Base-by-base conservation (phyloP, 257 asterid species). In the Solanum arcanum region DNA sequence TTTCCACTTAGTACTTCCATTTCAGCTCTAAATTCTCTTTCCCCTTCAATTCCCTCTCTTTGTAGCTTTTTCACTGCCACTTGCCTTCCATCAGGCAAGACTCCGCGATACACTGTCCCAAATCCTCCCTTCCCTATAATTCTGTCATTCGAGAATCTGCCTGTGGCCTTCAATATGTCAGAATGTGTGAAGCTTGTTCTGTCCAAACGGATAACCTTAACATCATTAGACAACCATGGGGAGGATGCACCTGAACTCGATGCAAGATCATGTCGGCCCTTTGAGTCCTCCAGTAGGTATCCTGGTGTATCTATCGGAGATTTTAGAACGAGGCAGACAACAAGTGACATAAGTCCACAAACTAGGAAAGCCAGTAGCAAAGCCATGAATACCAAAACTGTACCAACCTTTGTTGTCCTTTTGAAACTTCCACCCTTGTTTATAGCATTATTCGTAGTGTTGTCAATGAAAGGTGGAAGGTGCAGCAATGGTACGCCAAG, bases 61-160 rank as follows among this genome's bases (percentile, higher is more conserved):
- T 89, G 96, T 6, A 93, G 92, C 85, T 95, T 97, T 92, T 97
- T 97, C 62, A 97, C 94, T 0, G 99, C 99, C 12, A 97, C 97
- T 44, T 94, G 91, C 85, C 95, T 90, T 12, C 98, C 99, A 76
- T 97, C 98, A 0, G 98, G 97, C 62, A 97, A 83, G 12, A 94
- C 88, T 49, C 99, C 99, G 73, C 96, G 87, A 78, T 97, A 97
- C 4, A 97, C 99, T 3, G 94, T 92, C 16, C 99, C 98, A 0
- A 91, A 95, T 9, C 99, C 99, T 70, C 99, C 99, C 85, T 94
- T 89, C 11, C 99, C 99, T 1, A 97, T 92, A 68, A 97, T 93
- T 89, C 99, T 92, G 6, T 93, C 93, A 8, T 92, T 94, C 1
- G 98, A 93, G 83, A 97, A 97, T 90, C 92, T 92, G 6, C 90